A percentile compares a stretch with the other conserved stretches of the same genome.
These are phyloP conservation scores for Furcasterigmium furcatum DNA, from an alignment of 2,329 filamentous ascomycete genomes.

Conservation along the genomic window DNA sequence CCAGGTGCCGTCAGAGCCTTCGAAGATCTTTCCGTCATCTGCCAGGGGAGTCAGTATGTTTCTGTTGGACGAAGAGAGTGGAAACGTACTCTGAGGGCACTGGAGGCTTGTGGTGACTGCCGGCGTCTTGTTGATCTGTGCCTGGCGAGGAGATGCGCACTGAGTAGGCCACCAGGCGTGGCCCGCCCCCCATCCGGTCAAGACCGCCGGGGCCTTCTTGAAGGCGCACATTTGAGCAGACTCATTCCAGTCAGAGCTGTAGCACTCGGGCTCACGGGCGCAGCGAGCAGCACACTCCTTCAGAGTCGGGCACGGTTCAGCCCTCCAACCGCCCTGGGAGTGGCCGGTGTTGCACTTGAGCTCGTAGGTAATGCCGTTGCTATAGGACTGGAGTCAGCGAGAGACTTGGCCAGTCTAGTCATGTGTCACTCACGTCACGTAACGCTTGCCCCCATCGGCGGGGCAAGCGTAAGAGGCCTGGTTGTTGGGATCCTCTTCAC, in stretches of 20 bases:
- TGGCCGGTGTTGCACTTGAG: constrained; percentile 6
- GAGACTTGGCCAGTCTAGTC: too few relatives aligned
- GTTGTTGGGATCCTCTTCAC: neutral
- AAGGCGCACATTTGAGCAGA: neutral
- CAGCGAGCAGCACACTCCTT: constrained; percentile 7
- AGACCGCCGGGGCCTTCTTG: constrained; percentile 1
- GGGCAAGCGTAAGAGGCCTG: neutral
- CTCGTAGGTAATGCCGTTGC: constrained; percentile 7
- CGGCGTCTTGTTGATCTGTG: neutral
- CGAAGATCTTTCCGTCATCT: constrained; percentile 12
- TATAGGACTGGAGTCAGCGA: neutral
- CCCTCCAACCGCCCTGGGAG: neutral
- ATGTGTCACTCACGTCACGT: neutral
- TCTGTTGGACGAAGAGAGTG: neutral
- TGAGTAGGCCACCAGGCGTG: constrained; percentile 1
- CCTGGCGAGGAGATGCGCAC: constrained; percentile 1
- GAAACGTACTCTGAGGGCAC: neutral
- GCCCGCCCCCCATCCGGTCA: neutral
- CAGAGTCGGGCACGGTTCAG: neutral
- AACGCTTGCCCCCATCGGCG: neutral
- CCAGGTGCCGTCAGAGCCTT: constrained; percentile 14
- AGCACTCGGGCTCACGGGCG: constrained; percentile 1
- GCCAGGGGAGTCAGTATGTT: too few relatives aligned
- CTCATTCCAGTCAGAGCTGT: constrained; percentile 1
- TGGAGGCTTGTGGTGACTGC: neutral